These are phyloP conservation scores for Pseudozyma hubeiensis DNA, from an alignment of 1,284 basidiomycete genomes.

Conservation along the genomic window DNA sequence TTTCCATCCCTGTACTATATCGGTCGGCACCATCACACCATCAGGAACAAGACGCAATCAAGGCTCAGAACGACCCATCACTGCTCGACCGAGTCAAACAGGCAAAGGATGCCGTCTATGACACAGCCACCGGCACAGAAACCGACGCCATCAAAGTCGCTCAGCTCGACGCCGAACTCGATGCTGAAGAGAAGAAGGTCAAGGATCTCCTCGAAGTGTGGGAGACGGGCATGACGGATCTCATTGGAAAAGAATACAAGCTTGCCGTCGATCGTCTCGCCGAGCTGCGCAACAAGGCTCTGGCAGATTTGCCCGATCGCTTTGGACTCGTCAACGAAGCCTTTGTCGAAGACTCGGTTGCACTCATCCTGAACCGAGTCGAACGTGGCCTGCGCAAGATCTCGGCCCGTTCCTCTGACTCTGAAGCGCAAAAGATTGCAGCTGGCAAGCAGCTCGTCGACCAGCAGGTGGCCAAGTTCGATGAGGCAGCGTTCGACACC, in stretches of 20 bases:
- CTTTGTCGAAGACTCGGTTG: constrained; percentile 59
- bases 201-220: constrained; percentile 59
- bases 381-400: constrained; percentile 55
- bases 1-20: constrained; percentile 11
- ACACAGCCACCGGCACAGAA: constrained; percentile 27
- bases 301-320: constrained; percentile 56
- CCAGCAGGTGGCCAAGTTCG: constrained; percentile 48
- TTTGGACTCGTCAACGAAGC: constrained; percentile 57
- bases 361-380: constrained; percentile 48
- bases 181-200: constrained; percentile 52
- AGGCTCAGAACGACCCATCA: constrained; percentile 50
- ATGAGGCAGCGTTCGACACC: constrained; percentile 36
- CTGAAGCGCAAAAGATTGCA: constrained; percentile 23
- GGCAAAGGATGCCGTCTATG: constrained; percentile 43
- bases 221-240: constrained; percentile 52
- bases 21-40: background rate
- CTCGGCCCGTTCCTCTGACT: constrained; percentile 9
- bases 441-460: constrained; percentile 41
- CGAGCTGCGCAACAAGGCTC: constrained; percentile 47
- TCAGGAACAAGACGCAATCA: constrained; percentile 45
- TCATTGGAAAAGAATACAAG: constrained; percentile 58
- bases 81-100: constrained; percentile 55
- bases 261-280: constrained; percentile 52
- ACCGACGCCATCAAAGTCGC: constrained; percentile 51
- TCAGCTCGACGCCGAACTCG: constrained; percentile 58